These are phyloP conservation scores for Pleodorina starrii DNA, from an alignment of 139 green algal species.

Conservation along the genomic window DNA sequence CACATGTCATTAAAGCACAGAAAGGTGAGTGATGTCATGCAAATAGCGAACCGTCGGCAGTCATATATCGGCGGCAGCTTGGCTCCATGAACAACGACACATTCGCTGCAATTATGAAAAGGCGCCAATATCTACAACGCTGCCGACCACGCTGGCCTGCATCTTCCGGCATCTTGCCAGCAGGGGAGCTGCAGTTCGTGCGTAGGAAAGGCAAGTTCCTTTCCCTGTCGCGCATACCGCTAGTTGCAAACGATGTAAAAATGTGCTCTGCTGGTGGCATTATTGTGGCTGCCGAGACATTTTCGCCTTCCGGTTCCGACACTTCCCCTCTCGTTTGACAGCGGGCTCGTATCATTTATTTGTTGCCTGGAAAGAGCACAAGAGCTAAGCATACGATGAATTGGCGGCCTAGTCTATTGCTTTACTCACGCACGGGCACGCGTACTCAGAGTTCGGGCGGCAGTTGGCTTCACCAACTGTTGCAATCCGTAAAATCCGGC, in stretches of 20 bases:
- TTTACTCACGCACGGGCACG: not conserved
- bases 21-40: not conserved
- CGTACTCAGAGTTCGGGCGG: not conserved
- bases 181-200: constrained; percentile 17
- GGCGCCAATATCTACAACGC: constrained; percentile 8
- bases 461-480: not conserved
- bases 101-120: not conserved
- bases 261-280: not conserved
- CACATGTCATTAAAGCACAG: not conserved
- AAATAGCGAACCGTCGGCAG: too few relatives aligned
- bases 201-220: not conserved
- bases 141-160: not conserved
- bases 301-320: not conserved
- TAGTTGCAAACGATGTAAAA: not conserved
- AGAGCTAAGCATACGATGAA: not conserved
- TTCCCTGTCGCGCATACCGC: not conserved
- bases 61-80: not conserved
- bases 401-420: not conserved
- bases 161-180: constrained; percentile 21
- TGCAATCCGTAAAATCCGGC: not conserved
- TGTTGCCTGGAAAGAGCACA: not conserved
- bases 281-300: not conserved
- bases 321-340: not conserved
- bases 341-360: not conserved
- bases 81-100: not conserved